Evolutionary conservation across 140 eudicot species (phyloP), one percentile per base, ranked within the genome.

Genomic region (Flaveria floridana): DNA sequence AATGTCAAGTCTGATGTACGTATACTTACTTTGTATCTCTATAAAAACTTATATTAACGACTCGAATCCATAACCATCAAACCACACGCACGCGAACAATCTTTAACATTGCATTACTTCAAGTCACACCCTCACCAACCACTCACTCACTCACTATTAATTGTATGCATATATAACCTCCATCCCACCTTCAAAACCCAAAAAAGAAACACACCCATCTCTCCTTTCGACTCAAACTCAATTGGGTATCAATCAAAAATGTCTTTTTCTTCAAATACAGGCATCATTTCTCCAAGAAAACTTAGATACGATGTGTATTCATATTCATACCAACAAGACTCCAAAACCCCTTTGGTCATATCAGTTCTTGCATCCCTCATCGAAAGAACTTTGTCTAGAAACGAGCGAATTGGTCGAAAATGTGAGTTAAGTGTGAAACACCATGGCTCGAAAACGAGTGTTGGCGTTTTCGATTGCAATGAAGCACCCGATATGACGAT

Each of bases 291-390:
- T 59, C 97, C 97, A 74, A 89, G 87, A 84, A 92, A 85, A 76
- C 86, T 92, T 7, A 92, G 97, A 80, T 52, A 79, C 20, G 97
- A 92, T 83, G 86, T 89, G 50, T 89, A 85, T 21, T 92, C 96
- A 4, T 88, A 90, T 26, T 84, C 95, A 23, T 86, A 87, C 68
- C 80, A 87, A 56, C 80, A 89, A 59, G 87, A 86, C 78, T 79
- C 96, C 19, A 83, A 83, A 65, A 84, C 68, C 66, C 97, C 98
- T 37, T 50, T 87, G 39, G 98, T 89, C 47, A 88, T 92, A 19
- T 89, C 92, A n/a, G 96, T 92, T 67, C 90, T 92, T 48, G 88
- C 98, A 19, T 90, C 98, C 48, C 85, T 92, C 11, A 89, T 92
- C 7, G 89, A 92, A 48, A 85, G 98, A 74, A 90, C 85, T 14